These are phyloP conservation scores for Madurella fahalii DNA, from an alignment of 2,329 filamentous ascomycete genomes.

Conservation along the genomic window DNA sequence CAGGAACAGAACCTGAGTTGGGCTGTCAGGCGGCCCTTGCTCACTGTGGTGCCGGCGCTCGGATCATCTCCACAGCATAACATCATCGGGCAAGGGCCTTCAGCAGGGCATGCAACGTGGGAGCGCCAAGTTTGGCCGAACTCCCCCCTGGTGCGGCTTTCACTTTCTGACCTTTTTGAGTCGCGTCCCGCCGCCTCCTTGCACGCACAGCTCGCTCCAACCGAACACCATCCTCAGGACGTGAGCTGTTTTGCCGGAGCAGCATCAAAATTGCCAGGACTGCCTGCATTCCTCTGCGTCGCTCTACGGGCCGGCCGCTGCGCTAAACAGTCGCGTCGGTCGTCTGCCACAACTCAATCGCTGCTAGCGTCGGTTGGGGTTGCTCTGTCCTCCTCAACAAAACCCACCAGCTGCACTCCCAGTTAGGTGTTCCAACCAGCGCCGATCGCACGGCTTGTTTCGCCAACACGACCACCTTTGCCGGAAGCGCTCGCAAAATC, in stretches of 20 bases:
- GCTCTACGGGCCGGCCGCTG: background rate
- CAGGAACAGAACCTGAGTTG: background rate
- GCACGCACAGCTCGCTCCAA: background rate
- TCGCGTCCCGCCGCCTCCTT: constrained; percentile 13
- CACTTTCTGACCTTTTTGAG: constrained; percentile 15
- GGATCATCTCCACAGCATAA: constrained; percentile 25
- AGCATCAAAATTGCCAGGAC: background rate
- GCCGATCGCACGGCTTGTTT: background rate
- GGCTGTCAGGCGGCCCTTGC: background rate
- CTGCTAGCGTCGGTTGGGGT: background rate
- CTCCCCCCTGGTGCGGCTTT: background rate
- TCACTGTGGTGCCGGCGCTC: constrained; percentile 10
- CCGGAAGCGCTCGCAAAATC: background rate
- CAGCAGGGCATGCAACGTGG: constrained; percentile 27
- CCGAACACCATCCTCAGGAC: background rate
- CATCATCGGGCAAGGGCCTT: constrained; percentile 27
- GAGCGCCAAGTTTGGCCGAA: constrained; percentile 23
- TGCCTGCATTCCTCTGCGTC: background rate
- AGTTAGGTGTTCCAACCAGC: background rate
- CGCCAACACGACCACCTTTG: background rate
- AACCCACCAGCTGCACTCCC: background rate
- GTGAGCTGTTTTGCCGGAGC: background rate
- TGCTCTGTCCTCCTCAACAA: background rate
- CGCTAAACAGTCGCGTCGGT: background rate
- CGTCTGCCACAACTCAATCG: background rate